Base-by-base conservation (phyloP, 2,329 filamentous ascomycete genomes). In the Cladosporium sp. region DNA sequence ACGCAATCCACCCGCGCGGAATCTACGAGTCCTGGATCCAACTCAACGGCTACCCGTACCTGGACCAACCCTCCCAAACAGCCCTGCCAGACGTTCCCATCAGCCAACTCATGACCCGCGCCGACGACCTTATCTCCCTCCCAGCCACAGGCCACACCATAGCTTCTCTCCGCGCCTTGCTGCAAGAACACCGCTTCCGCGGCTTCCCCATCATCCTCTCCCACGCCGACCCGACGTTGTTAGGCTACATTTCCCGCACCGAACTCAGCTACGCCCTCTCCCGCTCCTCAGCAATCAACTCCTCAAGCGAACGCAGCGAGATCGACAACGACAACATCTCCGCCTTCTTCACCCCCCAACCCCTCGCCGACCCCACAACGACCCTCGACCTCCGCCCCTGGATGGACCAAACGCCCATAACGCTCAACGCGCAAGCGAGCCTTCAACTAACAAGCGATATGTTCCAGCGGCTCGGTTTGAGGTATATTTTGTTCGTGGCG, bases 11-110 rank as follows among this genome's bases (percentile, higher is more conserved):
- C 20, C 88, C 88, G 50, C 83, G 86, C 43, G 90, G 93, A 57
- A 97, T 98, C 69, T 98, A 98, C 72, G 93, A 98, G 67, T 86
- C 86, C 49, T 98, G 93, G 93, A 98, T 98, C 63, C 86, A 90
- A 59, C 85, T 96, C 70, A 93, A 94, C 63, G 89, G 88, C 58
- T 98, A 97, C 65, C 93, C 93, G 0, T 96, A 92, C 70, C 80
- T 98, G 49, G 92, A 97, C 69, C 93, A 94, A 66, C 86, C 84
- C 60, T 90, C 95, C 62, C 87, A 93, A 61, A 62, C 67, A 4
- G 72, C 78, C 13, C 82, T 94, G 8, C 90, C 91, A 18, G 90
- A 96, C 68, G 82, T 96, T 2, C 83, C 88, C 1, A 88, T 88
- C n/a, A 78, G 83, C 8, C 86, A 91, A 57, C 83, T 96, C 61